Conservation (phyloP, 2,329 filamentous ascomycete genomes). For the Chaetoscypha palmicola region DNA sequence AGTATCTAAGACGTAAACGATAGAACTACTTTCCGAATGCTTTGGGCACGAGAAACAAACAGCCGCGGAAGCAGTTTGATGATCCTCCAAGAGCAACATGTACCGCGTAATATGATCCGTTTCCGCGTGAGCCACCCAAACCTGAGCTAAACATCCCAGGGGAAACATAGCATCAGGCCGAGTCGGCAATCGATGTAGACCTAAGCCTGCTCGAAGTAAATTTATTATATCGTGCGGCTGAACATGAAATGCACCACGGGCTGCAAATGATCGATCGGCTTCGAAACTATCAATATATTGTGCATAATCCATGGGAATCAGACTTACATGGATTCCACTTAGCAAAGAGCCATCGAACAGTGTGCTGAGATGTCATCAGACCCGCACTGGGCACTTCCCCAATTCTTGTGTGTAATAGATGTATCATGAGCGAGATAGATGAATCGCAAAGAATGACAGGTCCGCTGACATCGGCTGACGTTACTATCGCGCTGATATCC, state of each 20-base stretch:
- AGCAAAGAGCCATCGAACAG: conserved; percentile 74
- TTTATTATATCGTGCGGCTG: conserved; percentile 59
- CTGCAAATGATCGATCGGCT: conserved; percentile 64
- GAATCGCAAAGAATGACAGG: conserved; percentile 75
- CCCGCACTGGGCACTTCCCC: conserved; percentile 62
- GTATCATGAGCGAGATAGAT: conserved; percentile 64
- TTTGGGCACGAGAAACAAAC: conserved; percentile 23
- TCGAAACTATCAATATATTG: conserved; percentile 13
- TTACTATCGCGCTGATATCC: conserved; percentile 64
- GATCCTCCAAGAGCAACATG: conserved; percentile 43
- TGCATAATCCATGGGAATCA: neutral
- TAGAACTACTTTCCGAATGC: conserved; percentile 6
- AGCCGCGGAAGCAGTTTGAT: neutral
- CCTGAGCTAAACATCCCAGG: conserved; percentile 27
- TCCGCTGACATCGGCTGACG: conserved; percentile 73
- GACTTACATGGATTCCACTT: conserved; percentile 74
- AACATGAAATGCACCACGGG: conserved; percentile 55
- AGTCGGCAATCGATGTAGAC: conserved; percentile 32
- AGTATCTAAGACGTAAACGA: conserved; percentile 19
- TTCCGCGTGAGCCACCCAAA: conserved; percentile 29
- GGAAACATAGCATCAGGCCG: conserved; percentile 11
- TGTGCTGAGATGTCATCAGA: conserved; percentile 59
- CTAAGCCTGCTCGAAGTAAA: conserved; percentile 64
- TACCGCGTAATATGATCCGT: conserved; percentile 44
- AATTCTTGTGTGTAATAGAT: conserved; percentile 59